A percentile compares a stretch with the other conserved stretches of the same genome.
Conservation (phyloP, 2,329 filamentous ascomycete species). For the Aspergillus ochraceus region DNA sequence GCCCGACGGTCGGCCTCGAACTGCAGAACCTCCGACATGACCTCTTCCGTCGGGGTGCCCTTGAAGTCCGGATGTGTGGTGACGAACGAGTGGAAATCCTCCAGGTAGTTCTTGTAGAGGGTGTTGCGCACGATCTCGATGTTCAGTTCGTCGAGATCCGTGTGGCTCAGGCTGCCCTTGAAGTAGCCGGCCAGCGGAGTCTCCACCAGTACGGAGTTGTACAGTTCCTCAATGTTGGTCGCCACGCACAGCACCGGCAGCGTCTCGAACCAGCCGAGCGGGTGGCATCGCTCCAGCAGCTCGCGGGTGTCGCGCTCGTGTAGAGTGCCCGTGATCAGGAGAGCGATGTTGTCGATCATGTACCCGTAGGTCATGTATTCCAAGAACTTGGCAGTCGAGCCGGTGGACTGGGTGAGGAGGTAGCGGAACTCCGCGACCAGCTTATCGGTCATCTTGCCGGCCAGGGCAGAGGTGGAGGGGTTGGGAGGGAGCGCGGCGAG, state of each 20-base stretch:
- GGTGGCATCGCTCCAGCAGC: constrained; percentile 91
- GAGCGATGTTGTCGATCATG: constrained; percentile 99
- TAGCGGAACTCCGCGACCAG: constrained; percentile 97
- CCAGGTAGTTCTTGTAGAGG: constrained; percentile 98
- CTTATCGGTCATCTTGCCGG: constrained; percentile 95
- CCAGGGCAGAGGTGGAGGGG: constrained; percentile 92
- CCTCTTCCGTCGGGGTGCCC: constrained; percentile 84
- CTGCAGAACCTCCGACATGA: constrained; percentile 94
- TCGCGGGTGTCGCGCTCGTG: constrained; percentile 97
- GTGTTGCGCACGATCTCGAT: constrained; percentile 99
- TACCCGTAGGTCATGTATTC: constrained; percentile 98
- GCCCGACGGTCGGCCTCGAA: constrained; percentile 95
- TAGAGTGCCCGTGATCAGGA: constrained; percentile 94
- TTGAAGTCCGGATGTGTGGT: constrained; percentile 83
- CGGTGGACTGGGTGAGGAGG: constrained; percentile 88
- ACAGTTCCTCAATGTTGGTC: constrained; percentile 97
- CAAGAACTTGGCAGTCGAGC: constrained; percentile 90
- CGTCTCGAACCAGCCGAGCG: constrained; percentile 97
- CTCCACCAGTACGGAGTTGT: constrained; percentile 96
- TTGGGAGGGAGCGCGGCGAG: constrained; percentile 91
- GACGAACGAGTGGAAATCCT: constrained; percentile 95
- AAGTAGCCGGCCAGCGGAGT: constrained; percentile 95
- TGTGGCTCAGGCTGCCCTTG: constrained; percentile 92
- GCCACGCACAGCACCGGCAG: constrained; percentile 97
- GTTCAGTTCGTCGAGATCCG: constrained; percentile 97